Evolutionary conservation across 495 filamentous ascomycete species (phyloP).

Genomic region (Hypoxylon fragiforme): DNA sequence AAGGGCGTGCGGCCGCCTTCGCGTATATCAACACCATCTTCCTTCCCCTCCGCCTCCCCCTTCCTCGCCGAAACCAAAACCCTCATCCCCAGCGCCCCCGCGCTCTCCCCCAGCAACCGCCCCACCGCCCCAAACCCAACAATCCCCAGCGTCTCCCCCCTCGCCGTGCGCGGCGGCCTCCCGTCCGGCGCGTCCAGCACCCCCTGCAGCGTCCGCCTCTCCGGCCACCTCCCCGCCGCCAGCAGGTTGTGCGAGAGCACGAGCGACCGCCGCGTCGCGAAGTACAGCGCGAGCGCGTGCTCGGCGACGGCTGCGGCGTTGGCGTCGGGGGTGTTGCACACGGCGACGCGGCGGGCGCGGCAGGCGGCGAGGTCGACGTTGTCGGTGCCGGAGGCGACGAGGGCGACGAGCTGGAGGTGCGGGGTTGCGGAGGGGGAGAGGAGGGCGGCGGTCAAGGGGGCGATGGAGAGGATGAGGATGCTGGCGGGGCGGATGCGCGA

Average conservation of each 20-base stretch:
- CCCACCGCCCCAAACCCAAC: slow-evolving; percentile 59
- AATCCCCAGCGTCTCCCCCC: slow-evolving; percentile 51
- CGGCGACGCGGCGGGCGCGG: slow-evolving; percentile 45
- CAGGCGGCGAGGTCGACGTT: slow-evolving; percentile 53
- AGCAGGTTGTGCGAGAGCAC: slow-evolving; percentile 40
- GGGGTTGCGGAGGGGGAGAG: slow-evolving; percentile 43
- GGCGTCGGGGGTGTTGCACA: slow-evolving; percentile 52
- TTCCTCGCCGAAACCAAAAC: slow-evolving; percentile 57
- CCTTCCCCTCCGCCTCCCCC: slow-evolving; percentile 38
- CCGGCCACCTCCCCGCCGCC: slow-evolving; percentile 40
- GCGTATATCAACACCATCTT: slow-evolving; percentile 57
- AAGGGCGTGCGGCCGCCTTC: slow-evolving; percentile 54
- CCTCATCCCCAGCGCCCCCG: slow-evolving; percentile 52
- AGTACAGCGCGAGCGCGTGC: slow-evolving; percentile 58
- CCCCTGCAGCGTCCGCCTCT: slow-evolving; percentile 34
- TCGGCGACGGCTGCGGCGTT: slow-evolving; percentile 58
- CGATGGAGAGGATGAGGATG: slow-evolving; percentile 50
- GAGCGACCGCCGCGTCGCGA: slow-evolving; percentile 54
- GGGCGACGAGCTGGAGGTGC: slow-evolving; percentile 50
- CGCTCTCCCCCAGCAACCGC: slow-evolving; percentile 38
- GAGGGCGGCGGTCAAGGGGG: slow-evolving; percentile 42
- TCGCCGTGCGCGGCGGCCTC: slow-evolving; percentile 43
- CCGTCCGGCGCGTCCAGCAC: slow-evolving; percentile 40
- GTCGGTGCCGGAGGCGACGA: slow-evolving; percentile 57
- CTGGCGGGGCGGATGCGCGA: slow-evolving; percentile 51